Evolutionary conservation across 352 stramenopile genomes (phyloP), one percentile per base, ranked within the genome.

Genomic region (Peronospora destructor): DNA sequence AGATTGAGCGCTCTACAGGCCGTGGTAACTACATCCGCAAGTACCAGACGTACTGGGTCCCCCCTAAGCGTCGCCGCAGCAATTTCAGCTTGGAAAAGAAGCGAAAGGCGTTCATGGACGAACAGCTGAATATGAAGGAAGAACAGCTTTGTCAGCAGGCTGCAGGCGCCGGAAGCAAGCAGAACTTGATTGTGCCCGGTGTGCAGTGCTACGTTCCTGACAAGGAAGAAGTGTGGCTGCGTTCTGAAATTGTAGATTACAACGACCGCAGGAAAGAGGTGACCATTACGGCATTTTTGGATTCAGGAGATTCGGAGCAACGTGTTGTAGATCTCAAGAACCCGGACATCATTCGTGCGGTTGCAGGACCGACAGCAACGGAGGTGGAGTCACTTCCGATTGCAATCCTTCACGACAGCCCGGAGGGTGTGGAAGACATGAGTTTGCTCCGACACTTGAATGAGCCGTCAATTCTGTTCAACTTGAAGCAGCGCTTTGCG

Each of bases 381-480:
- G 74, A 87, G 36, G 81, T 94, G 44, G 84, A 92, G 42, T 91
- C 84, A 25, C 61, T 94, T 10, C 84, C 84, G 2, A 50, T 94
- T 46, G 82, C 81, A 8, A 94, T 93, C 53, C 53, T 86, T 41
- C 70, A 94, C 34, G 78, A 89, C 43, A 89, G 78, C 32, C 63
- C 68, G 3, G 69, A 77, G 37, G 84, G 84, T 10, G 83, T 92
- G 11, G 76, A 93, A 47, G 84, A 94, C 36, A 94, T 96, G 86
- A 76, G 76, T 3, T 43, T 89, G 46, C 71, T 95, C 11, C 79
- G 76, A 16, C 94, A 95, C 70, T 65, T 97, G 47, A 95, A 97
- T 58, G 88, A 96, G 47, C 86, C 90, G 38, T 93, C 84, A 12
- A 96, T 97, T 54, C 65, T 97, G 25, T 96, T 95, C 73, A 97